Percentiles rank a stretch among this genome's conserved stretches.
These are phyloP conservation scores for Aspergillus jensenii DNA, from an alignment of 2,329 filamentous ascomycete genomes.

Conservation along the genomic window DNA sequence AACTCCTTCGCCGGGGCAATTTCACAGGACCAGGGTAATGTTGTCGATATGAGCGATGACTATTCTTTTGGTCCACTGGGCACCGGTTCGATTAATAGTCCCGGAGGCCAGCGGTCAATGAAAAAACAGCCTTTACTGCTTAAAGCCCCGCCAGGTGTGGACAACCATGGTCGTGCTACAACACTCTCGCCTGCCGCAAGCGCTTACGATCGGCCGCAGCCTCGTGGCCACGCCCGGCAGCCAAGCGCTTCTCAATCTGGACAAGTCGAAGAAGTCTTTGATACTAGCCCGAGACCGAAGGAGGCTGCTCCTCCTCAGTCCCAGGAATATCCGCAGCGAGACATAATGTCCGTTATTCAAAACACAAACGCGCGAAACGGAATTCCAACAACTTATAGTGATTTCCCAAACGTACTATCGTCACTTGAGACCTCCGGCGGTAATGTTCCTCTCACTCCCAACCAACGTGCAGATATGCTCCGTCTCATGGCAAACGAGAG, in stretches of 20 bases:
- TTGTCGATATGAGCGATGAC: constrained; percentile 63
- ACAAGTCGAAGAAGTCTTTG: constrained; percentile 47
- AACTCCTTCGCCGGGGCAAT: constrained; percentile 81
- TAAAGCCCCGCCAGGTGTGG: constrained; percentile 41
- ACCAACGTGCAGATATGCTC: constrained; percentile 49
- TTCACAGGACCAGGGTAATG: constrained; percentile 60
- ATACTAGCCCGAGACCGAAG: constrained; percentile 35
- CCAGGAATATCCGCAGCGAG: constrained; percentile 37
- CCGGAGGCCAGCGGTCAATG: constrained; percentile 40
- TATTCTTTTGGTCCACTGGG: constrained; percentile 37
- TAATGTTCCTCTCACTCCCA: constrained; percentile 43
- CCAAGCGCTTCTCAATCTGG: constrained; percentile 31
- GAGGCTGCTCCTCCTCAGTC: constrained; percentile 19
- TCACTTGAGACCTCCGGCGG: constrained; percentile 46
- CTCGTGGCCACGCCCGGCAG: constrained; percentile 31
- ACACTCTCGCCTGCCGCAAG: constrained; percentile 37
- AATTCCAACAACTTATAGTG: constrained; percentile 37
- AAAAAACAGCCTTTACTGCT: constrained; percentile 49
- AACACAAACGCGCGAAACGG: constrained; percentile 47
- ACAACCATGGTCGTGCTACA: constrained; percentile 31
- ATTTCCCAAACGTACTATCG: constrained; percentile 47
- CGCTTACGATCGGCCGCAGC: constrained; percentile 32
- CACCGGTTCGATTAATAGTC: constrained; percentile 30
- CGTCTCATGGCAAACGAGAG: constrained; percentile 49
- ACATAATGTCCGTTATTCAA: constrained; percentile 51